Percentiles rank a stretch among this genome's conserved stretches.
Conservation (phyloP, 768 basidiomycete genomes). For the Cantharellus cinnabarinus region DNA sequence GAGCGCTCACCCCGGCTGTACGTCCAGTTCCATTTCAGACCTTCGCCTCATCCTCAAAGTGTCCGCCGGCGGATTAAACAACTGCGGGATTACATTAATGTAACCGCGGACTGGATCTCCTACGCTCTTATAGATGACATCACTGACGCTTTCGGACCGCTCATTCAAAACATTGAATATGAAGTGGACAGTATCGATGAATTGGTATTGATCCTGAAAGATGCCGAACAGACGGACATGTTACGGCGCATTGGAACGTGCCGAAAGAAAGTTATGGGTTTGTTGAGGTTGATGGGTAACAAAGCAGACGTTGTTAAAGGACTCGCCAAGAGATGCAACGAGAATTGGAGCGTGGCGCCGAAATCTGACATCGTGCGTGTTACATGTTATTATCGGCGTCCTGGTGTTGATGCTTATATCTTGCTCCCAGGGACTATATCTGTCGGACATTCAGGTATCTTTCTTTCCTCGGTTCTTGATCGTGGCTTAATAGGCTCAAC, state of each 20-base stretch:
- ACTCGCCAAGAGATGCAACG: slow-evolving; percentile 91
- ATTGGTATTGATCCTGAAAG: slow-evolving; percentile 88
- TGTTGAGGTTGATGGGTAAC: slow-evolving; percentile 91
- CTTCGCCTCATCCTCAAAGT: slow-evolving; percentile 93
- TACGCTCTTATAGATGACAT: slow-evolving; percentile 99
- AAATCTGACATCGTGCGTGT: slow-evolving; percentile 78
- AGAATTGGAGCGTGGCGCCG: slow-evolving; percentile 96
- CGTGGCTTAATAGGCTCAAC: neutral
- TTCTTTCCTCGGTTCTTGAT: neutral
- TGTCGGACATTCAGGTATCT: slow-evolving; percentile 75
- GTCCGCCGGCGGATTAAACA: slow-evolving; percentile 96
- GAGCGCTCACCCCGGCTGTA: neutral
- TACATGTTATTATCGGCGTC: slow-evolving; percentile 2
- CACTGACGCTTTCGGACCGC: slow-evolving; percentile 94
- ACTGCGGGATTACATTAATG: slow-evolving; percentile 95
- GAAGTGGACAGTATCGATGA: slow-evolving; percentile 99
- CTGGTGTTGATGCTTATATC: neutral
- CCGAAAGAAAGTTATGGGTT: slow-evolving; percentile 97
- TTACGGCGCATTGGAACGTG: slow-evolving; percentile 90
- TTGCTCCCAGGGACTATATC: slow-evolving; percentile 55
- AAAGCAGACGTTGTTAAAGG: slow-evolving; percentile 99
- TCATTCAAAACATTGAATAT: slow-evolving; percentile 97
- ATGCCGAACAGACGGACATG: slow-evolving; percentile 96
- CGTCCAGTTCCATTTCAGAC: slow-evolving; percentile 81
- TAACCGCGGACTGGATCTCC: slow-evolving; percentile 99